These are phyloP conservation scores for Orbilia javanica DNA, from an alignment of 2,329 filamentous ascomycete genomes.

Conservation along the genomic window DNA sequence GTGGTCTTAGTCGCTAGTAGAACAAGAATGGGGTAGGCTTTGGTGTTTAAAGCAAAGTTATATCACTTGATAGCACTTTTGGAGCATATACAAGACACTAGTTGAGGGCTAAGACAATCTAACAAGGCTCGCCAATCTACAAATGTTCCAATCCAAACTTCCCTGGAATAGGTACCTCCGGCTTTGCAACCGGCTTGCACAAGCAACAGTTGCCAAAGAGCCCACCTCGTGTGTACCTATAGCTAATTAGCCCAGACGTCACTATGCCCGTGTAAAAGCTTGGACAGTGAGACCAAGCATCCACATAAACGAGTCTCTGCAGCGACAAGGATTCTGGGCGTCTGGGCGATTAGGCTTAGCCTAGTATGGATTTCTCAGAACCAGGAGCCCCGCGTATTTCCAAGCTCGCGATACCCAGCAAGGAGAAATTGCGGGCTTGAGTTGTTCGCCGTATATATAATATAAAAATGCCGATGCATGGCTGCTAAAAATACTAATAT, in stretches of 20 bases:
- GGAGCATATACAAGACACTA: neutral
- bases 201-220: neutral
- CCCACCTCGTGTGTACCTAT: neutral
- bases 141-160: neutral
- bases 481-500: too few relatives aligned
- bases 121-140: neutral
- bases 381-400: neutral
- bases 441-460: too few relatives aligned
- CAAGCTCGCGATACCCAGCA: too few relatives aligned
- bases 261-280: neutral
- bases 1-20: too few relatives aligned
- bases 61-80: neutral
- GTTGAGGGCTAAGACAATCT: neutral
- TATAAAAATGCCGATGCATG: too few relatives aligned
- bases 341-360: neutral
- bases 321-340: constrained; percentile 13
- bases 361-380: too few relatives aligned
- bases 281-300: neutral
- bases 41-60: neutral
- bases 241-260: neutral
- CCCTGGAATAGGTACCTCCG: neutral
- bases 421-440: too few relatives aligned
- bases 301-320: neutral
- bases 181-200: neutral
- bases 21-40: neutral